Evolutionary conservation across 495 filamentous ascomycete species (phyloP).

Genomic region (Clavariopsis aquatica): DNA sequence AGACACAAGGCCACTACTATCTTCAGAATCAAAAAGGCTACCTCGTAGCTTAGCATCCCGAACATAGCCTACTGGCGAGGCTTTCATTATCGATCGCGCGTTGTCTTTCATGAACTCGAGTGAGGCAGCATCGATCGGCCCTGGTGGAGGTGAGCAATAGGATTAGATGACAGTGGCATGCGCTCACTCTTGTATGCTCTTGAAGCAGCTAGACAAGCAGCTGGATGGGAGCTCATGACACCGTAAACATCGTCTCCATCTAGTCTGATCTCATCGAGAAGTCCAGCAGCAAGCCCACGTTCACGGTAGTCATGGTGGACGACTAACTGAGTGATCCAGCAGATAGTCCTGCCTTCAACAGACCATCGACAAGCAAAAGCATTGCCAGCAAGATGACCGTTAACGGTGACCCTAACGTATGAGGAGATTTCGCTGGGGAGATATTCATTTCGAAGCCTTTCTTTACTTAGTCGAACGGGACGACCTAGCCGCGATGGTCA

Average conservation of each 20-base stretch:
- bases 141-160: slow-evolving; percentile 24
- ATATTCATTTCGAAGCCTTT: slow-evolving; percentile 30
- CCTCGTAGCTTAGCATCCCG: slow-evolving; percentile 42
- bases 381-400: slow-evolving; percentile 44
- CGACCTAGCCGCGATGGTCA: slow-evolving; percentile 1
- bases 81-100: slow-evolving; percentile 39
- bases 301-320: slow-evolving; percentile 43
- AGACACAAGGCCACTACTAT: slow-evolving; percentile 38
- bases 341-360: slow-evolving; percentile 36
- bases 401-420: slow-evolving; percentile 31
- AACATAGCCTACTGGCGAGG: slow-evolving; percentile 45
- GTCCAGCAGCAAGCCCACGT: slow-evolving; percentile 40
- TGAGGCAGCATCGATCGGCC: slow-evolving; percentile 19
- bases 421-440: slow-evolving; percentile 12
- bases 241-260: slow-evolving; percentile 43
- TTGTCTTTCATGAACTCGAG: slow-evolving; percentile 38
- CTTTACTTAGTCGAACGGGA: slow-evolving; percentile 15
- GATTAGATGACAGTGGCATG: background rate
- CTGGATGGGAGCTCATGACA: slow-evolving; percentile 41
- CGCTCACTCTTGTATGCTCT: slow-evolving; percentile 33
- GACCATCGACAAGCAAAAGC: slow-evolving; percentile 46
- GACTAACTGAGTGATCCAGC: slow-evolving; percentile 49
- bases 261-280: slow-evolving; percentile 38
- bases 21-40: slow-evolving; percentile 39
- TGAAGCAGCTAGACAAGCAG: slow-evolving; percentile 35